Evolutionary conservation across 2,329 filamentous ascomycete genomes (phyloP), one percentile per base, ranked within the genome.

Genomic region (Cordyceps farinosa): DNA sequence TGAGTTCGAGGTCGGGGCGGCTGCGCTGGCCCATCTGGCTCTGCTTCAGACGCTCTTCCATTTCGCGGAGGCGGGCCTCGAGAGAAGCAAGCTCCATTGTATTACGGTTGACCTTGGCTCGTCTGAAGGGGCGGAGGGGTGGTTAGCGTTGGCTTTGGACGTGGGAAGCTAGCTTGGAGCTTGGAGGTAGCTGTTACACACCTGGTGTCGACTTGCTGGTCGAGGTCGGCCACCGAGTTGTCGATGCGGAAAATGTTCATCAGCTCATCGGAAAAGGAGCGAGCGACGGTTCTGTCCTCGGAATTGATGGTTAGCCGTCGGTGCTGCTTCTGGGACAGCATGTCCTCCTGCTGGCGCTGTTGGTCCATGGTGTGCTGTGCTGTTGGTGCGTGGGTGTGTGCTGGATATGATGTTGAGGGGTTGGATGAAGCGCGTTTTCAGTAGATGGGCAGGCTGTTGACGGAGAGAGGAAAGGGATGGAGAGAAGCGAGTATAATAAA

Each of bases 221-320:
- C 86, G 42, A 96, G 83, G 66, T 89, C 84, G 71, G 89, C 86
- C 64, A 95, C 73, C 69, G 88, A 89, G 76, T 87, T 89, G 69
- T 95, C 91, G 72, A 97, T 88, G 72, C 90, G 89, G 80, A 97
- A 97, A 69, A 96, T 89, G 74, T 92, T 89, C 80, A 94, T 90
- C 65, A 97, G 82, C 74, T 94, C 91, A 51, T 87, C 82, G 65
- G 92, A 94, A 78, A 97, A 97, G 73, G 90, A 91, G 70, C 87
- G 89, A 61, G 92, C 93, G 77, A 97, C 87, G 65, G 91, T 95
- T 67, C 93, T 97, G 77, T 63, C 54, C 27, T 58, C 54, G 30
- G 54, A 52, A 32, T 57, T 58, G 47, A 57, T 44, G 29, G 61
- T 63, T 58, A 63, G 61, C 48, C 59, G 51, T 36, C 42, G 59